A percentile compares a stretch with the other conserved stretches of the same genome.
phyloP scores from a whole-genome alignment of 495 filamentous ascomycete species.

The Letharia lupina region DNA sequence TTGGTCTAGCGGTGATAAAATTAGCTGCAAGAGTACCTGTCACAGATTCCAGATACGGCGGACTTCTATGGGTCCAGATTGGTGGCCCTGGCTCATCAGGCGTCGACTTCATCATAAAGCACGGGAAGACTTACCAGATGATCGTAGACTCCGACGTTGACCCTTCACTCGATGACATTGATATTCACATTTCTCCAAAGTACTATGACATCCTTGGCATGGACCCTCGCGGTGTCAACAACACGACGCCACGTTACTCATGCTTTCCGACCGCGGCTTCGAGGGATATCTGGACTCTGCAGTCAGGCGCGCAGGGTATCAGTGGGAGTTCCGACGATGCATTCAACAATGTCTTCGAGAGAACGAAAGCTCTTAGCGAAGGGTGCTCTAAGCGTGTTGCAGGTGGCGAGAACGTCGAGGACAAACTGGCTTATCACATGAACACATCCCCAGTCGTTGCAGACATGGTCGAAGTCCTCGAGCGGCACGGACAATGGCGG shows the following conservation, averaged over 20 bases:
- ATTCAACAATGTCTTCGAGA: slow-evolving; percentile 32
- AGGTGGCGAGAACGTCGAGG: slow-evolving; percentile 11
- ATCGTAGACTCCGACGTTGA: slow-evolving; percentile 32
- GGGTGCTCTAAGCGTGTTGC: slow-evolving; percentile 25
- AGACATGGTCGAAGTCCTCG: slow-evolving; percentile 46
- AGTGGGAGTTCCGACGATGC: slow-evolving; percentile 31
- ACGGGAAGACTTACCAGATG: slow-evolving; percentile 27
- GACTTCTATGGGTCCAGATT: slow-evolving; percentile 35
- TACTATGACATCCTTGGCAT: slow-evolving; percentile 50
- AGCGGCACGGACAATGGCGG: slow-evolving; percentile 40
- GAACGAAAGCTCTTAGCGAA: slow-evolving; percentile 27
- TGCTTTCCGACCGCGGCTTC: slow-evolving; percentile 37
- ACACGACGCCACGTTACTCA: slow-evolving; percentile 30
- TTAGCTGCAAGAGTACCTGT: slow-evolving; percentile 35
- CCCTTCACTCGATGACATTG: slow-evolving; percentile 6
- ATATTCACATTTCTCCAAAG: slow-evolving; percentile 25
- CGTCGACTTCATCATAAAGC: slow-evolving; percentile 23
- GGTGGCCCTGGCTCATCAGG: slow-evolving; percentile 43
- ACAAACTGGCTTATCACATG: slow-evolving; percentile 39
- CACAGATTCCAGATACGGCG: slow-evolving; percentile 35
- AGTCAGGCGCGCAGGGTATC: slow-evolving; percentile 25
- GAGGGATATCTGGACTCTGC: slow-evolving; percentile 29
- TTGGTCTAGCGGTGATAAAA: slow-evolving; percentile 33
- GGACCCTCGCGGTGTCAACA: slow-evolving; percentile 39
- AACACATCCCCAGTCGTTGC: slow-evolving; percentile 41